These are phyloP conservation scores for Rhizopogon salebrosus DNA, from an alignment of 768 basidiomycete species.

Conservation along the genomic window DNA sequence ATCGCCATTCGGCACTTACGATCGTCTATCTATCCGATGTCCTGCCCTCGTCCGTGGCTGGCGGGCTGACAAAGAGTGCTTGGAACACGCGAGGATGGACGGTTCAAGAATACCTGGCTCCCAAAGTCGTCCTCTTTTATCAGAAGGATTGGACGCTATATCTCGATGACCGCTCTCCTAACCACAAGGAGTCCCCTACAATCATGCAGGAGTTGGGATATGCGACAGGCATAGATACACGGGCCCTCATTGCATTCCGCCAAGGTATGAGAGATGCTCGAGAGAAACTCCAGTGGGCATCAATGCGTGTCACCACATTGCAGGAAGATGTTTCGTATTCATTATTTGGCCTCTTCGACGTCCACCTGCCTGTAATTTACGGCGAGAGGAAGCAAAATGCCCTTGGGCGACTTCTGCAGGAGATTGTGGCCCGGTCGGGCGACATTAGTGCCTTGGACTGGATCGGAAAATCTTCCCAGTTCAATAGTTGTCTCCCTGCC, in stretches of 20 bases:
- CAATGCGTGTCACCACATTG: neutral
- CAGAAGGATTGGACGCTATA: constrained; percentile 16
- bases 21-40: constrained; percentile 21
- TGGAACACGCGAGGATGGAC: constrained; percentile 26
- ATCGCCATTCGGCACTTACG: constrained; percentile 20
- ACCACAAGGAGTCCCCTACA: neutral
- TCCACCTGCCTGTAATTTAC: neutral
- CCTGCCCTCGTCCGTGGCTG: constrained; percentile 5
- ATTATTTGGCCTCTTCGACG: neutral
- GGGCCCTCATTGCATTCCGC: neutral
- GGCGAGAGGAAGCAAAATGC: neutral
- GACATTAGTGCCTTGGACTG: neutral
- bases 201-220: neutral
- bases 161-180: neutral
- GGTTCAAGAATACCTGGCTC: constrained; percentile 22
- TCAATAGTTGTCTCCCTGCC: constrained; percentile 4
- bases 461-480: neutral
- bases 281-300: neutral
- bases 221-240: neutral
- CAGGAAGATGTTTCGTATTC: neutral
- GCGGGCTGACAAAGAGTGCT: constrained; percentile 10
- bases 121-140: constrained; percentile 17
- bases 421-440: neutral
- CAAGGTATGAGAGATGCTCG: neutral
- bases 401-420: constrained; percentile 1